Conservation (phyloP, 805 yeast species). For the Yamadazyma sp. region DNA sequence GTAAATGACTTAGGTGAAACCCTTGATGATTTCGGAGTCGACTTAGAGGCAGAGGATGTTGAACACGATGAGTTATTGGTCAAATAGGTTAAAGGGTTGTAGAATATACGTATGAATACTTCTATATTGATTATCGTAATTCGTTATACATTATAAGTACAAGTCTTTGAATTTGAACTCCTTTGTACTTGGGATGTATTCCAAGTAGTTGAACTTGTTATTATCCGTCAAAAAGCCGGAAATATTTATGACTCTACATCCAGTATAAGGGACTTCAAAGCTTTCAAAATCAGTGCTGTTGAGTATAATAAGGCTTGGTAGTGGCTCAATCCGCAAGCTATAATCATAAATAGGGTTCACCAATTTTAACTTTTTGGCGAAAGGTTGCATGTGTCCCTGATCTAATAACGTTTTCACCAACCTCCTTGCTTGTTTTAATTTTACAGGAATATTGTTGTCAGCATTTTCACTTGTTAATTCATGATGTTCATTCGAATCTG, state of each 20-base stretch:
- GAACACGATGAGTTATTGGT: constrained; percentile 14
- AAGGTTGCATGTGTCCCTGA: constrained; percentile 88
- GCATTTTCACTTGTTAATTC: constrained; percentile 16
- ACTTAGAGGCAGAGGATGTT: constrained; percentile 56
- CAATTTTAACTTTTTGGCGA: constrained; percentile 58
- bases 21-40: constrained; percentile 86
- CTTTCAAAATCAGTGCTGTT: constrained; percentile 69
- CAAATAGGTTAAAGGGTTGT: no score
- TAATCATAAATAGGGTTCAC: constrained; percentile 70
- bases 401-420: constrained; percentile 78
- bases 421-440: constrained; percentile 60
- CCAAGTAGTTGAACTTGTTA: constrained; percentile 65
- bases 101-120: constrained; percentile 1
- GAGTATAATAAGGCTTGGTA: constrained; percentile 66
- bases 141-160: constrained; percentile 11
- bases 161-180: constrained; percentile 18
- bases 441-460: constrained; percentile 36
- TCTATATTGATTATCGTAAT: constrained; percentile 2
- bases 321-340: constrained; percentile 67
- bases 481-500: constrained; percentile 23
- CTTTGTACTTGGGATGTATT: constrained; percentile 63
- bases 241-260: constrained; percentile 79
- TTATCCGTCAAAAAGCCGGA: constrained; percentile 45
- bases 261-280: constrained; percentile 77
- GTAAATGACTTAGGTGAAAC: constrained; percentile 79